These are phyloP conservation scores for Debaryomycetaceae sp. DNA, from an alignment of 1,139 yeast genomes.

Conservation along the genomic window DNA sequence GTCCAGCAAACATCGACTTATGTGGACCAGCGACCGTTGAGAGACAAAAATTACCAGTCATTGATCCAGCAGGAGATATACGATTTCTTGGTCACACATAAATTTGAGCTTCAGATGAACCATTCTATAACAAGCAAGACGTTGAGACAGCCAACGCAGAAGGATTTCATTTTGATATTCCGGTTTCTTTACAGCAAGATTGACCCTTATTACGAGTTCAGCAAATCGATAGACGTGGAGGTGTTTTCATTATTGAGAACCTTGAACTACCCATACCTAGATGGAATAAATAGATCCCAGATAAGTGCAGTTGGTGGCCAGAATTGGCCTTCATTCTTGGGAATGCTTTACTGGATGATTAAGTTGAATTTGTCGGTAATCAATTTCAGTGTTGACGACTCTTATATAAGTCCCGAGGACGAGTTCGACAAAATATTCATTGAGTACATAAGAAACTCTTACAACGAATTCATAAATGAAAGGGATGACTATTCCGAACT, in stretches of 20 bases:
- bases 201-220: constrained; percentile 77
- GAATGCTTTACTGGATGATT: constrained; percentile 78
- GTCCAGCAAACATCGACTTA: constrained; percentile 5
- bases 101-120: constrained; percentile 72
- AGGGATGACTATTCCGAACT: constrained; percentile 58
- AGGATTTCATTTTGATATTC: constrained; percentile 75
- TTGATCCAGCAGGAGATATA: constrained; percentile 63
- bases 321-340: constrained; percentile 82
- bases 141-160: constrained; percentile 78
- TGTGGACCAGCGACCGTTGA: constrained; percentile 70
- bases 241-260: constrained; percentile 64
- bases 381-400: constrained; percentile 28
- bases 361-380: constrained; percentile 51
- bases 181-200: constrained; percentile 73
- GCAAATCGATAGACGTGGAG: constrained; percentile 70
- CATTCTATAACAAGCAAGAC: constrained; percentile 67
- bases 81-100: constrained; percentile 58
- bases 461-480: constrained; percentile 61
- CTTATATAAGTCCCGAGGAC: constrained; percentile 35
- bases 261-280: constrained; percentile 77
- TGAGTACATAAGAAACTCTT: constrained; percentile 63
- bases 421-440: constrained; percentile 60
- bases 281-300: constrained; percentile 76
- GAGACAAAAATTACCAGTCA: constrained; percentile 67
- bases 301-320: constrained; percentile 91